These are phyloP conservation scores for Pisolithus microcarpus DNA, from an alignment of 768 basidiomycete genomes.

Conservation along the genomic window DNA sequence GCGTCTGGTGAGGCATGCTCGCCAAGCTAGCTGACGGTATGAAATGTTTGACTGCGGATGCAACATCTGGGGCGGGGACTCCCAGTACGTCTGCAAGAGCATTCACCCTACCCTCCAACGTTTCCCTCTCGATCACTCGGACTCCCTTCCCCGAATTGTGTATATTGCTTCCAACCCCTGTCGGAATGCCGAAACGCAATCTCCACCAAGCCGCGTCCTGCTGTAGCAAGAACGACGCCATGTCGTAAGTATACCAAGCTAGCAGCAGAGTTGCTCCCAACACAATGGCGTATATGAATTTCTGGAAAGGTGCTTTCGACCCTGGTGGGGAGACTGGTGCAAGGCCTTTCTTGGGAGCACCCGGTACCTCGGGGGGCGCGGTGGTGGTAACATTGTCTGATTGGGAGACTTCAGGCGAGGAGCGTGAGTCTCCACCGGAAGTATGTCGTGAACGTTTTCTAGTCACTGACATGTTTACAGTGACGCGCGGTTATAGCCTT, in stretches of 20 bases:
- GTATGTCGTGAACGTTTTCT: too few species aligned
- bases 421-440: too few species aligned
- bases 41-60: slow-evolving; percentile 52
- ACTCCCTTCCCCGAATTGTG: slow-evolving; percentile 2
- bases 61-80: slow-evolving; percentile 52
- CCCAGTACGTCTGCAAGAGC: slow-evolving; percentile 57
- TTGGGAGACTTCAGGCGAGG: too few species aligned
- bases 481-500: too few species aligned
- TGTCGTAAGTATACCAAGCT: slow-evolving; percentile 46
- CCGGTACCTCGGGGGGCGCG: neutral
- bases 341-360: neutral
- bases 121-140: slow-evolving; percentile 8
- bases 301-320: slow-evolving; percentile 11
- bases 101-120: slow-evolving; percentile 50
- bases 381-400: slow-evolving; percentile 7
- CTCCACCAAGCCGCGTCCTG: slow-evolving; percentile 58
- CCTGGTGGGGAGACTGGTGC: slow-evolving; percentile 3
- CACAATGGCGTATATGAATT: slow-evolving; percentile 45
- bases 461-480: too few species aligned
- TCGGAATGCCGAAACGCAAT: neutral
- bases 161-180: slow-evolving; percentile 3
- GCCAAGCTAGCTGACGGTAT: slow-evolving; percentile 57
- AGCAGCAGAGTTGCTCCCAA: slow-evolving; percentile 35
- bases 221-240: slow-evolving; percentile 32
- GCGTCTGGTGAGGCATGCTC: slow-evolving; percentile 36